Conservation (phyloP, 2,329 filamentous ascomycete genomes). For the Ambrosiella beaveri region DNA sequence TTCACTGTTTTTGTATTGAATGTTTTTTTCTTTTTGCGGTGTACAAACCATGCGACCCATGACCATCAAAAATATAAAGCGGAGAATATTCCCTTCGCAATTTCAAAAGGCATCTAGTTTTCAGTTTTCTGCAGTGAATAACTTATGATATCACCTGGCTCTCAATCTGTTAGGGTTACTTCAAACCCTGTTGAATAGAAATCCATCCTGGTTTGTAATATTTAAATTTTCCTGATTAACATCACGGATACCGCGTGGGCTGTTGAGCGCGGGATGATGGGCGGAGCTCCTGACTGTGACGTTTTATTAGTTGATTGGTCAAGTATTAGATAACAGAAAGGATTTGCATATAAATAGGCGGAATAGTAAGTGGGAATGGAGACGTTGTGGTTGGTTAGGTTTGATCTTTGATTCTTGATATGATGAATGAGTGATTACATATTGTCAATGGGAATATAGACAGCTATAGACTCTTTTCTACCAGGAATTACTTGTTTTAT, state of each 20-base stretch:
- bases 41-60: neutral
- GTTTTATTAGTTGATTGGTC: neutral
- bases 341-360: neutral
- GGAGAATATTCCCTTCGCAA: neutral
- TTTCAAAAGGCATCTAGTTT: neutral
- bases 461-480: too few relatives aligned
- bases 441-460: too few relatives aligned
- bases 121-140: neutral
- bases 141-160: neutral
- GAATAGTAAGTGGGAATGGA: neutral
- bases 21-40: neutral
- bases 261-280: neutral
- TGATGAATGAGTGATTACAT: neutral
- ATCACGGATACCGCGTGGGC: too few relatives aligned
- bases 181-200: too few relatives aligned
- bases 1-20: too few relatives aligned
- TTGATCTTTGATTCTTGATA: neutral
- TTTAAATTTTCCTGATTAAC: too few relatives aligned
- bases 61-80: slow-evolving; percentile 5
- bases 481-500: neutral
- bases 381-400: neutral
- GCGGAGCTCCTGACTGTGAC: neutral
- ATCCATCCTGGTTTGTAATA: too few relatives aligned
- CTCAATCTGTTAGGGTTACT: neutral
- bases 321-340: neutral